These are phyloP conservation scores for Astraeus odoratus DNA, from an alignment of 768 basidiomycete genomes.

Conservation along the genomic window DNA sequence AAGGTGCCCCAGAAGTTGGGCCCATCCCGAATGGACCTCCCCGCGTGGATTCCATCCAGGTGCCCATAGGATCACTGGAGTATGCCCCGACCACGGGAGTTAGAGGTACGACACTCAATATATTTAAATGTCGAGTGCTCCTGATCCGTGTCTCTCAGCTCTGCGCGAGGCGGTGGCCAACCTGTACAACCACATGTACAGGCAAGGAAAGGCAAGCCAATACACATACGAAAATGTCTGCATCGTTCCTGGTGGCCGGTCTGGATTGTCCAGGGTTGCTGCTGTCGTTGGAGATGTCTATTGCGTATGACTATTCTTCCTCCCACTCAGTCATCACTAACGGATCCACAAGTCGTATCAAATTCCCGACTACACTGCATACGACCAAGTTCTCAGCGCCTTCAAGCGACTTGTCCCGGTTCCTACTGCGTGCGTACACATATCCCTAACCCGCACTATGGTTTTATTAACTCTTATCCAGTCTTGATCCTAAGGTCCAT, in stretches of 20 bases:
- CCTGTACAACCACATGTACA: slow-evolving; percentile 84
- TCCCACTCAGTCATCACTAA: slow-evolving; percentile 1
- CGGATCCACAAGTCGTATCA: slow-evolving; percentile 60
- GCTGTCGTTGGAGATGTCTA: slow-evolving; percentile 90
- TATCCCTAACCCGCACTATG: too few species aligned
- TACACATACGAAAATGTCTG: slow-evolving; percentile 93
- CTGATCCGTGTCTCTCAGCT: slow-evolving; percentile 31
- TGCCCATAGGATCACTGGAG: slow-evolving; percentile 71
- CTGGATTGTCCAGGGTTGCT: slow-evolving; percentile 85
- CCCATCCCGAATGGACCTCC: slow-evolving; percentile 68
- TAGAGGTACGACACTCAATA: slow-evolving; percentile 43
- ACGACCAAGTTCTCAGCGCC: slow-evolving; percentile 75
- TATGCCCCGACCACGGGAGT: slow-evolving; percentile 93
- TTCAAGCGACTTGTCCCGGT: slow-evolving; percentile 89
- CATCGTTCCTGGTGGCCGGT: slow-evolving; percentile 90
- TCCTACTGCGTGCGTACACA: slow-evolving; percentile 65
- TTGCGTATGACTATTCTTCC: slow-evolving; percentile 39
- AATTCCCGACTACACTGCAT: slow-evolving; percentile 88
- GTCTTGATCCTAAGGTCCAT: slow-evolving; percentile 40
- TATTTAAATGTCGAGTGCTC: neutral
- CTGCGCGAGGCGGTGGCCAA: slow-evolving; percentile 87
- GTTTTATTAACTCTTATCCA: slow-evolving; percentile 9
- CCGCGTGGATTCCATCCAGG: slow-evolving; percentile 56
- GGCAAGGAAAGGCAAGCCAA: slow-evolving; percentile 70
- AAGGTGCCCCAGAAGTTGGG: slow-evolving; percentile 87